Evolutionary conservation across 352 stramenopile species (phyloP), one percentile per base, ranked within the genome.

Genomic region (Halophytophthora polymorphica): DNA sequence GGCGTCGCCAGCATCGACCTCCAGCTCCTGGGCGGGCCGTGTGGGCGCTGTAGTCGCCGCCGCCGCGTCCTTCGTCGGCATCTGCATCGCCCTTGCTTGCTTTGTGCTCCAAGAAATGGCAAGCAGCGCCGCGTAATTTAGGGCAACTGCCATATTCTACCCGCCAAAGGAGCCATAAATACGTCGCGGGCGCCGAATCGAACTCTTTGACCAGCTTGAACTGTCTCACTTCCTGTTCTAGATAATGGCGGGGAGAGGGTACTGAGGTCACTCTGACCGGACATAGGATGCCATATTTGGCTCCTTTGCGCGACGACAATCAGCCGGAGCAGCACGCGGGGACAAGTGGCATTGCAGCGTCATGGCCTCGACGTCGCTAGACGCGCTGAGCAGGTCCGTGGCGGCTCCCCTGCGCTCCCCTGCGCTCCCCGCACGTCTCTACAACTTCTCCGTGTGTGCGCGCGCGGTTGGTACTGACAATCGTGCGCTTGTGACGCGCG

Each of bases 1-100:
- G 42, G 89, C 81, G 51, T 97, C 90, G 53, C 74, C 65, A 14
- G 77, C 70, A 45, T 84, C 71, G 40, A 90, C 73, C 43, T 90
- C 74, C 29, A 88, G 57, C 55, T 80, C 69, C 38, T 51, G 45
- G 33, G 33, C 33, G 4, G 29, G 48, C 22, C 29, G 8, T 10
- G 37, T 33, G 19, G 19, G 22, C 11, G 12, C 29, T 13, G 21
- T 25, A 3, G 8, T 17, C 19, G 4, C 6, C 3, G 14, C 25
- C 17, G 42, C 23, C 15, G 43, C 28, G 8, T 50, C n/a, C 43
- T 39, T 38, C 10, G 7, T 50, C 17, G 14, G 35, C 14, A 38
- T n/a, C 15, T 17, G 29, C 17, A 47, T 37, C 41, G 38, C 14
- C 3, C 8, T 34, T 46, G 39, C 18, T 46, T 6, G 41, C 25